Percentiles rank a stretch among this genome's conserved stretches.
These are phyloP conservation scores for Cucumis hystrix DNA, from an alignment of 306 rosid genomes.

Conservation along the genomic window DNA sequence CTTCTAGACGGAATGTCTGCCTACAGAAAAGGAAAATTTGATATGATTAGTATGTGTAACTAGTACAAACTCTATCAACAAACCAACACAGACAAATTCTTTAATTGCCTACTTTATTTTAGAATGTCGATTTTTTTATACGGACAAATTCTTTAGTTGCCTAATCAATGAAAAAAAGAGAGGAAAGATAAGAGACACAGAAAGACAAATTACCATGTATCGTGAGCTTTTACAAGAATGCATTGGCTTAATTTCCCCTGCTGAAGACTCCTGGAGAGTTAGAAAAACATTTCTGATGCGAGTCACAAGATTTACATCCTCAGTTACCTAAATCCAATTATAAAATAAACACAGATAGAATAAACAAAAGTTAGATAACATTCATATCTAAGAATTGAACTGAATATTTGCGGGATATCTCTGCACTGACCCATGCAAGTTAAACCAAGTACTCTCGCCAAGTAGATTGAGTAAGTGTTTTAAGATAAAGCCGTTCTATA, in stretches of 20 bases:
- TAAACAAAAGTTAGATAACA: background rate
- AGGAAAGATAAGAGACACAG: constrained; percentile 10
- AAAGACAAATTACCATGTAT: constrained; percentile 38
- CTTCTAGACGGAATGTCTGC: constrained; percentile 20
- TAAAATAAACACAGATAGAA: background rate
- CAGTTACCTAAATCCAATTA: constrained; percentile 47
- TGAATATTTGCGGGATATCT: background rate
- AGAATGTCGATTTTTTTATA: too few species aligned
- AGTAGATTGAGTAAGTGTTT: background rate
- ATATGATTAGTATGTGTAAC: background rate
- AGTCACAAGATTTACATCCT: constrained; percentile 50
- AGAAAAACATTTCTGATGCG: constrained; percentile 50
- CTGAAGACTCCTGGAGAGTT: constrained; percentile 38
- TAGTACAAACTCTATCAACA: background rate
- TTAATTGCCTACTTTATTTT: background rate
- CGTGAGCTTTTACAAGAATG: constrained; percentile 34
- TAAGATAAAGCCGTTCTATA: background rate
- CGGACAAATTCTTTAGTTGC: background rate
- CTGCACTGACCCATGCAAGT: background rate
- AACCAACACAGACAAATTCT: background rate
- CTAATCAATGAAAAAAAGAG: background rate
- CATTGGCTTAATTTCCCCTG: constrained; percentile 21
- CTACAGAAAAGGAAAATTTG: constrained; percentile 23
- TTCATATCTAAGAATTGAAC: background rate
- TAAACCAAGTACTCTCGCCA: background rate